Evolutionary conservation across 1,284 basidiomycete species (phyloP), one percentile per base, ranked within the genome.

Genomic region (Ceratorhiza oryzae-sativae): DNA sequence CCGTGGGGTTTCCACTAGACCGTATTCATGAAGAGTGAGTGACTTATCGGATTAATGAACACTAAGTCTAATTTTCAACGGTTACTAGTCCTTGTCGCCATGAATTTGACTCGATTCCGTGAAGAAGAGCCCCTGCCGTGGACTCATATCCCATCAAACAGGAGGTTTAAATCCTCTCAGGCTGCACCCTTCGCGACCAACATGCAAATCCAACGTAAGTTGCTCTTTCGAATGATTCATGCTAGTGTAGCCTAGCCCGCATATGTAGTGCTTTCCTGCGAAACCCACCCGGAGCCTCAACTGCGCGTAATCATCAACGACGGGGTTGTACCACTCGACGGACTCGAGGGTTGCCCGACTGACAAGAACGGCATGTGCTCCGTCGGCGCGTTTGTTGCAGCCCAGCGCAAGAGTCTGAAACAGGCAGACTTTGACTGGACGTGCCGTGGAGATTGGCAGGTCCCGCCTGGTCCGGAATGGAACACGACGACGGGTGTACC

Each of bases 281-380:
- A 81, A 9, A 27, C 63, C 13, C 73, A 80, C 6, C 82, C 85
- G 1, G 85, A 84, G 34, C 58, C 73, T 3, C 91, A 93, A 76
- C 89, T 95, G 75, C 89, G 93, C 3, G 83, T 92, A 71, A 86
- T 92, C 77, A 86, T 94, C 79, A 97, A 97, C 81, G 95, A 97
- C 78, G 95, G 91, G 3, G 91, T 95, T 1, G 85, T 89, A 0
- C 93, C 95, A 0, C 84, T 96, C 48, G 90, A 89, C 1, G 87
- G 90, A 39, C 85, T 93, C 77, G 82, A 84, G 27, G 91, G 90
- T 1, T 95, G 93, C 76, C 87, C 89, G 32, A 79, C 75, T 0
- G 79, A 86, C 76, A 82, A 85, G 56, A 88, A 95, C 73, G 94
- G 95, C 13, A 86, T 96, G 79, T 98, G 95, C 77, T 83, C 90